These are phyloP conservation scores for Vitis hybrid DNA, from an alignment of 177 flowering plant genomes.

Conservation along the genomic window DNA sequence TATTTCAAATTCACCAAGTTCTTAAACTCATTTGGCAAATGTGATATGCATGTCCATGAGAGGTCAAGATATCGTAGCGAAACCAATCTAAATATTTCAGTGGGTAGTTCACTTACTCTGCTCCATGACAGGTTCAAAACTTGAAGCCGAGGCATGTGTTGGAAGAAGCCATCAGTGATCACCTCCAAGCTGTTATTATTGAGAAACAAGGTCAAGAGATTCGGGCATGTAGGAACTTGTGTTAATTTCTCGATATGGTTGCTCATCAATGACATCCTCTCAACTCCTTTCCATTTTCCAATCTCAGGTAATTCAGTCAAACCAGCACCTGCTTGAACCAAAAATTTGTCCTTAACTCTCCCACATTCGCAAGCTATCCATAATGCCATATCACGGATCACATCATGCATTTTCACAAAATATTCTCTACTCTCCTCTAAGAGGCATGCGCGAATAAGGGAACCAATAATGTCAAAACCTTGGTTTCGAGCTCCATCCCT, in stretches of 20 bases:
- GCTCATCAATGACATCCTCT: conserved; percentile 5
- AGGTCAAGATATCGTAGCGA: conserved; percentile 16
- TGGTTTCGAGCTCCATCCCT: too few relatives aligned
- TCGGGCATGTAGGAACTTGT: background rate
- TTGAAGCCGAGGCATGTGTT: conserved; percentile 9
- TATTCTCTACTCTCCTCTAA: too few relatives aligned
- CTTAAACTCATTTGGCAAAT: conserved; percentile 10
- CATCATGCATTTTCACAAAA: too few relatives aligned
- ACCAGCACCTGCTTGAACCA: background rate
- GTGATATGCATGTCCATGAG: conserved; percentile 14
- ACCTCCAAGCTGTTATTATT: background rate
- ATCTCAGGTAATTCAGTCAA: background rate
- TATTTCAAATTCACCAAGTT: conserved; percentile 8
- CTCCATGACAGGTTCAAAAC: conserved; percentile 18
- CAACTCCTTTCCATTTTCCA: background rate
- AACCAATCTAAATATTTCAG: background rate
- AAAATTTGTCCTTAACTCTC: too few relatives aligned
- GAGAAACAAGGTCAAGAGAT: conserved; percentile 15
- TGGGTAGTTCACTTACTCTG: conserved; percentile 7
- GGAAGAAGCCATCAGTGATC: conserved; percentile 11
- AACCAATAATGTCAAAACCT: too few relatives aligned
- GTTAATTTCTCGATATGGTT: conserved; percentile 5
- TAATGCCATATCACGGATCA: too few relatives aligned
- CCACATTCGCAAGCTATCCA: too few relatives aligned
- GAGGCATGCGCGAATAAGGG: too few relatives aligned